These are phyloP conservation scores for Zygoascus hellenicus DNA, from an alignment of 1,139 yeast genomes.

Conservation along the genomic window DNA sequence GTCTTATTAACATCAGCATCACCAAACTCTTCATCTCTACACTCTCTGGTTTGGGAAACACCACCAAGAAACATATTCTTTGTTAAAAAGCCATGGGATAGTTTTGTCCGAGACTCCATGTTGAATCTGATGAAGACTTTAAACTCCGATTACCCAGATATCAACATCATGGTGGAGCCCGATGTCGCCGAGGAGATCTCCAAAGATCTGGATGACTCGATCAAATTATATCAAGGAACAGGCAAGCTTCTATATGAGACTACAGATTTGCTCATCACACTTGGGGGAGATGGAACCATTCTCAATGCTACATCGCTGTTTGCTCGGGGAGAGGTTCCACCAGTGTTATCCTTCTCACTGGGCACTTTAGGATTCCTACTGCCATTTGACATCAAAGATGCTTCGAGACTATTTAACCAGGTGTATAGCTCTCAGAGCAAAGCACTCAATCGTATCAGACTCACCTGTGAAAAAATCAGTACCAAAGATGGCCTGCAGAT, in stretches of 20 bases:
- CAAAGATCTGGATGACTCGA: slow-evolving; percentile 34
- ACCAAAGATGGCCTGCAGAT: slow-evolving; percentile 9
- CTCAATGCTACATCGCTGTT: slow-evolving; percentile 63
- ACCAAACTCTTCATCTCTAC: slow-evolving; percentile 15
- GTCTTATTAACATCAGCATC: slow-evolving; percentile 7
- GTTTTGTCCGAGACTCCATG: slow-evolving; percentile 59
- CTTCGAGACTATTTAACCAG: slow-evolving; percentile 52
- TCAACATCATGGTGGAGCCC: slow-evolving; percentile 70
- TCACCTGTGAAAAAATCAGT: slow-evolving; percentile 52
- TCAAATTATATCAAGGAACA: slow-evolving; percentile 21
- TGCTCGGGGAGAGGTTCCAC: slow-evolving; percentile 55
- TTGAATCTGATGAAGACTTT: slow-evolving; percentile 47
- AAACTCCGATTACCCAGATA: slow-evolving; percentile 47
- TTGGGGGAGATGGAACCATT: slow-evolving; percentile 97
- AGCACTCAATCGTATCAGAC: slow-evolving; percentile 68
- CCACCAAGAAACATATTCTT: slow-evolving; percentile 63
- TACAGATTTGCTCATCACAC: slow-evolving; percentile 69
- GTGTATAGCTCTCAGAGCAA: slow-evolving; percentile 65
- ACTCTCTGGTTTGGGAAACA: slow-evolving; percentile 28
- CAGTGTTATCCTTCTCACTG: slow-evolving; percentile 79
- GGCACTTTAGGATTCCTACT: slow-evolving; percentile 88
- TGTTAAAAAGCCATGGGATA: slow-evolving; percentile 80
- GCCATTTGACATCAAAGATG: slow-evolving; percentile 69
- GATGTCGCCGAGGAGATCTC: slow-evolving; percentile 71
- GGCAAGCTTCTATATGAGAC: slow-evolving; percentile 52